Evolutionary conservation across 2,329 filamentous ascomycete genomes (phyloP).

Genomic region (Apiospora rasikravindrae): DNA sequence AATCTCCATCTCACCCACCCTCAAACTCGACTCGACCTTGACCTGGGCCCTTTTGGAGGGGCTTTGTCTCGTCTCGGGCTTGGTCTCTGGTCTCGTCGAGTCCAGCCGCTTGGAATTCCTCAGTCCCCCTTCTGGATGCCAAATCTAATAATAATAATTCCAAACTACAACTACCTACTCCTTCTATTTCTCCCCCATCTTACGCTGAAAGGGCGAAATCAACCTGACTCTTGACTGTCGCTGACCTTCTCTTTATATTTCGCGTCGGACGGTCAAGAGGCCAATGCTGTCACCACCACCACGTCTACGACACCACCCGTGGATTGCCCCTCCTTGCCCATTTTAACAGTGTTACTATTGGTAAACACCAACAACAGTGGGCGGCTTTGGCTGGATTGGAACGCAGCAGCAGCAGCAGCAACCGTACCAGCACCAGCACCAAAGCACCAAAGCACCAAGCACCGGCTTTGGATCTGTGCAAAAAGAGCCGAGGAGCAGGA

Average conservation of each 20-base stretch:
- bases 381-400: constrained; percentile 7
- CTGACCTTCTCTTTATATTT: not conserved
- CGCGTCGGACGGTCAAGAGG: not conserved
- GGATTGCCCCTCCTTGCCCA: constrained; percentile 10
- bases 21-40: not conserved
- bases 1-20: constrained; percentile 4
- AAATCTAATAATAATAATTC: constrained; percentile 16
- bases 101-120: constrained; percentile 8
- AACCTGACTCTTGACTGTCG: not conserved
- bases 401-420: not conserved
- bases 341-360: not conserved
- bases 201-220: not conserved
- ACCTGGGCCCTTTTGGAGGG: constrained; percentile 9
- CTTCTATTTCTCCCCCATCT: not conserved
- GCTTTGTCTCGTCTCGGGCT: constrained; percentile 14
- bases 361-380: constrained; percentile 13
- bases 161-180: not conserved
- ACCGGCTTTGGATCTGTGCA: not conserved
- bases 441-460: too few relatives aligned
- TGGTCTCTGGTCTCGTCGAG: constrained; percentile 11
- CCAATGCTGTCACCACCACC: not conserved
- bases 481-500: constrained; percentile 3
- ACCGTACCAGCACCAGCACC: not conserved
- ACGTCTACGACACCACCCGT: not conserved
- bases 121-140: constrained; percentile 1